Evolutionary conservation across 2,329 filamentous ascomycete genomes (phyloP), one percentile per base, ranked within the genome.

Genomic region (Lasiodiplodia hormozganensis): DNA sequence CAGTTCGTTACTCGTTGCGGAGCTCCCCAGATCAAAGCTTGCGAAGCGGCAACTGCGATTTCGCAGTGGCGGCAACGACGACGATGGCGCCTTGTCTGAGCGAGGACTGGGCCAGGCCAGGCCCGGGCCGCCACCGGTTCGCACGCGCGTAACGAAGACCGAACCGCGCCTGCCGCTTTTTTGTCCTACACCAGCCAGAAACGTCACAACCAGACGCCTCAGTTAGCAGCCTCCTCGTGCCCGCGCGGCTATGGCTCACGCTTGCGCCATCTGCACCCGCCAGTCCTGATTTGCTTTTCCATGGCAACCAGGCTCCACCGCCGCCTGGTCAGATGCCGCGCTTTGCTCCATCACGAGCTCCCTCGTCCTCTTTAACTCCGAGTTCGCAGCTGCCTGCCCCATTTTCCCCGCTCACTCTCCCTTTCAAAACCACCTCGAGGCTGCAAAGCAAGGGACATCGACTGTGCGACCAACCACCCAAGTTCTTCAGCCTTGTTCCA

Each of bases 251-350:
- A 21, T 36, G 31, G 18, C 31, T 34, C n/a, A 31, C 6, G 31
- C 34, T 21, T 23, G 36, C 12, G 21, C 56, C 36, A 25, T 36
- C n/a, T 21, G 18, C 36, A 7, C 36, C 14, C 23, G n/a, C 36
- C 36, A 14, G 5, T 14, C 56, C 56, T 60, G 56, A 60, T 43
- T 60, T 43, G 56, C 56, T 43, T 3, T 7, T 36, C 14, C 4
- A 12, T 14, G 54, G 16, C 31, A 5, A 18, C 25, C 56, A 23
- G 25, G 51, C 51, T 28, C 54, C 54, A 36, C 54, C n/a, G 31
- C 31, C 10, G 56, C 21, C 58, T 36, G 58, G 58, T 62, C 58
- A 62, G 58, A 62, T 62, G 58, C 58, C 40, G 58, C 36, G 6
- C 47, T 21, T 21, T 10, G 18, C 25, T 31, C 23, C 14, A 51